Evolutionary conservation across 2,329 filamentous ascomycete genomes (phyloP).

Genomic region (Calycina marina): DNA sequence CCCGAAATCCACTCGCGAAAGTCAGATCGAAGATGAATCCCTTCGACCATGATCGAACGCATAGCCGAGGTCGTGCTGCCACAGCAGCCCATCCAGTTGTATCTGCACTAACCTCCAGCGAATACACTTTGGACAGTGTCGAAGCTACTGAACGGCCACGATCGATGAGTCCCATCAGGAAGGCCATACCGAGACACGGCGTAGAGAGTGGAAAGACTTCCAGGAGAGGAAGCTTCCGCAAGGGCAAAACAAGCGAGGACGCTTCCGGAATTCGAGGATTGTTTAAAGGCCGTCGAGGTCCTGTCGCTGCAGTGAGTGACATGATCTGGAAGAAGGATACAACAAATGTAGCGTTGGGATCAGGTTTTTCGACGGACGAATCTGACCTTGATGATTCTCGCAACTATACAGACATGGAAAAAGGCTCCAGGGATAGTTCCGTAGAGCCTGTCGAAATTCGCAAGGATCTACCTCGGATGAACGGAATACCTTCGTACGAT

Average conservation of each 20-base stretch:
- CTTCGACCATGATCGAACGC: conserved; percentile 29
- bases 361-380: conserved; percentile 31
- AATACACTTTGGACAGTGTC: conserved; percentile 15
- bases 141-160: conserved; percentile 10
- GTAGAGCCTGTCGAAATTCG: conserved; percentile 7
- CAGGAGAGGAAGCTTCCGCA: conserved; percentile 31
- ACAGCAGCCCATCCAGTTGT: neutral
- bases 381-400: conserved; percentile 32
- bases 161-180: conserved; percentile 27
- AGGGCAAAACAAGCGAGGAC: conserved; percentile 27
- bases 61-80: conserved; percentile 28
- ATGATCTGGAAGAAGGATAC: conserved; percentile 43
- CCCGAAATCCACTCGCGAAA: conserved; percentile 37
- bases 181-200: conserved; percentile 23
- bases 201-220: conserved; percentile 35
- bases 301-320: conserved; percentile 46
- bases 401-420: conserved; percentile 23
- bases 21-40: conserved; percentile 26
- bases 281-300: conserved; percentile 59
- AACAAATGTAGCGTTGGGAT: conserved; percentile 20
- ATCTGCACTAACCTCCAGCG: conserved; percentile 7
- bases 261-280: conserved; percentile 52
- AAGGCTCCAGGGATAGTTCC: conserved; percentile 28
- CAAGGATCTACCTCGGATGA: conserved; percentile 6
- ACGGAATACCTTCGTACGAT: conserved; percentile 12